Evolutionary conservation across 2,329 filamentous ascomycete genomes (phyloP).

Genomic region (Amauroascus verrucosus): DNA sequence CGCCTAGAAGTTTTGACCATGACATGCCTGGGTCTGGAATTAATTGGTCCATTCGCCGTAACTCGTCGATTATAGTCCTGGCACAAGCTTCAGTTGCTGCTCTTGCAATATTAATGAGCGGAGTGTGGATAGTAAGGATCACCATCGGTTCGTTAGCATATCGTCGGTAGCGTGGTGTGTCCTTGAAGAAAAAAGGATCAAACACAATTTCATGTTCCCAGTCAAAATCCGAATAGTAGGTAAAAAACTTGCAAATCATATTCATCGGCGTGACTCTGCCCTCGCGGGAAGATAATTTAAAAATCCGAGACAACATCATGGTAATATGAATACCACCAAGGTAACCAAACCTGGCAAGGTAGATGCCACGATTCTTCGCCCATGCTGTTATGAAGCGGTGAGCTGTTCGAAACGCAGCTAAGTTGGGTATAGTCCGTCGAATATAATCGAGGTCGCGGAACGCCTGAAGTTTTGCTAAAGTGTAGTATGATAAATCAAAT

Average conservation of each 20-base stretch:
- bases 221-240: slow-evolving; percentile 51
- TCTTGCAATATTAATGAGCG: slow-evolving; percentile 50
- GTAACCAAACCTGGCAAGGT: slow-evolving; percentile 55
- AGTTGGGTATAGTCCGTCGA: slow-evolving; percentile 49
- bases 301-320: slow-evolving; percentile 50
- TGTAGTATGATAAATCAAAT: slow-evolving; percentile 47
- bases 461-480: slow-evolving; percentile 54
- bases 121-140: slow-evolving; percentile 53
- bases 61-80: slow-evolving; percentile 43
- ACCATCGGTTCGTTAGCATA: slow-evolving; percentile 51
- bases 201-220: slow-evolving; percentile 48
- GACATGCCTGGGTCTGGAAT: slow-evolving; percentile 30
- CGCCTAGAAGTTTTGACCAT: slow-evolving; percentile 39
- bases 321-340: slow-evolving; percentile 56
- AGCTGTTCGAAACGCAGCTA: slow-evolving; percentile 48
- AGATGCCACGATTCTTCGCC: slow-evolving; percentile 53
- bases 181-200: slow-evolving; percentile 45
- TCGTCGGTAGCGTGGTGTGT: slow-evolving; percentile 41
- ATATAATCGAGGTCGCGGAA: slow-evolving; percentile 54
- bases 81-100: slow-evolving; percentile 47
- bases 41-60: slow-evolving; percentile 38
- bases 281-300: slow-evolving; percentile 43
- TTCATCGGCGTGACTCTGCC: slow-evolving; percentile 38
- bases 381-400: slow-evolving; percentile 53
- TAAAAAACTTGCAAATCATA: slow-evolving; percentile 51